Percentiles rank a stretch among this genome's conserved stretches.
These are phyloP conservation scores for Akanthomyces dipterigenus DNA, from an alignment of 2,329 filamentous ascomycete genomes.

Conservation along the genomic window DNA sequence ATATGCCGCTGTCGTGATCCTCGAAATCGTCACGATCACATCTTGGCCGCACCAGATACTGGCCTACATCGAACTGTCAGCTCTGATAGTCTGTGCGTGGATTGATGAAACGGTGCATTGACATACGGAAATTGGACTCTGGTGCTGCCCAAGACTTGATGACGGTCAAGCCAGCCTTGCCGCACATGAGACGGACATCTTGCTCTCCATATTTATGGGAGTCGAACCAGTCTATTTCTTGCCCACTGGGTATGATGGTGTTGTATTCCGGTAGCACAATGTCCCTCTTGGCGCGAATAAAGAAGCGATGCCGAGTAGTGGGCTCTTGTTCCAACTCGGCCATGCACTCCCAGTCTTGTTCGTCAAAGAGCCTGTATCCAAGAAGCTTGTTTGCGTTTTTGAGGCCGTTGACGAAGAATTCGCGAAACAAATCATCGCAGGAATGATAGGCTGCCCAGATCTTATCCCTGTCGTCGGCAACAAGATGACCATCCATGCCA, in stretches of 20 bases:
- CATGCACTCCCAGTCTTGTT: slow-evolving; percentile 32
- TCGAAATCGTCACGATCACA: slow-evolving; percentile 23
- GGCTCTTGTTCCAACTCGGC: slow-evolving; percentile 29
- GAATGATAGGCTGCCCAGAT: slow-evolving; percentile 35
- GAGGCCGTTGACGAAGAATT: slow-evolving; percentile 35
- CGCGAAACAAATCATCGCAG: slow-evolving; percentile 26
- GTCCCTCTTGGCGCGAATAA: slow-evolving; percentile 29
- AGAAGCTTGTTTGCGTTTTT: slow-evolving; percentile 29
- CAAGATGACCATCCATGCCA: slow-evolving; percentile 35
- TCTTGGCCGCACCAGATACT: slow-evolving; percentile 31
- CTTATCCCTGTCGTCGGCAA: slow-evolving; percentile 26
- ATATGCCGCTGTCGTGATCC: slow-evolving; percentile 33
- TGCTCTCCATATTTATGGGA: slow-evolving; percentile 34
- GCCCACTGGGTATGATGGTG: slow-evolving; percentile 23
- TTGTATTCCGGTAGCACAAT: slow-evolving; percentile 21
- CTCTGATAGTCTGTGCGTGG: neutral
- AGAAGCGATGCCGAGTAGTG: slow-evolving; percentile 34
- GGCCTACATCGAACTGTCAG: slow-evolving; percentile 20
- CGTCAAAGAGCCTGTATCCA: slow-evolving; percentile 27
- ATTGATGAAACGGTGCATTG: neutral
- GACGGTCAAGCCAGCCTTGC: slow-evolving; percentile 30
- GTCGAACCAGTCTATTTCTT: slow-evolving; percentile 38
- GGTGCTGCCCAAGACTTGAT: slow-evolving; percentile 30
- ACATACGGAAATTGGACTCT: slow-evolving; percentile 33
- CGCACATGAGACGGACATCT: slow-evolving; percentile 32